phyloP scores from a whole-genome alignment of 352 stramenopile species.

The Pythium rishiriense region DNA sequence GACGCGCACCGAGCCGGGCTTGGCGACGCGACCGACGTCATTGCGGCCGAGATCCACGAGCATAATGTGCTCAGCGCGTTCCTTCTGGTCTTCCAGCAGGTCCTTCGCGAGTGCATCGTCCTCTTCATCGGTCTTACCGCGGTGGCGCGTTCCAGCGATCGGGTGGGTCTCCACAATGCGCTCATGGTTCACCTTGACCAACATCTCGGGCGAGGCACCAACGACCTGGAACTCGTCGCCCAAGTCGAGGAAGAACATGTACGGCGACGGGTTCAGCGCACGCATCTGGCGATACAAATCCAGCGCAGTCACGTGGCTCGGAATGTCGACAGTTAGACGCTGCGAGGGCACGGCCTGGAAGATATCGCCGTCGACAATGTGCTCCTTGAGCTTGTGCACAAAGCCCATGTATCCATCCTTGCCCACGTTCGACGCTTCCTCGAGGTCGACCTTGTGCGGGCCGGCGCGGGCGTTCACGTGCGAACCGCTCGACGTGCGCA shows the following conservation, averaged over 20 bases:
- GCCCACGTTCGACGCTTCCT: constrained; percentile 81
- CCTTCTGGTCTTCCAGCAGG: constrained; percentile 85
- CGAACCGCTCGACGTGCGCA: constrained; percentile 53
- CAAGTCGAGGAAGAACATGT: constrained; percentile 90
- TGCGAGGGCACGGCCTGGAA: constrained; percentile 90
- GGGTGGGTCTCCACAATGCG: constrained; percentile 87
- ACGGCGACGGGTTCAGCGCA: constrained; percentile 86
- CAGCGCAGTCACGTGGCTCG: constrained; percentile 62
- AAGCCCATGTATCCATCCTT: constrained; percentile 86
- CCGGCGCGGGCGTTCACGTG: constrained; percentile 45
- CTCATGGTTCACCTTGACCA: constrained; percentile 87
- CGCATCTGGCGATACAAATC: constrained; percentile 90
- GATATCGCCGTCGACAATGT: constrained; percentile 90
- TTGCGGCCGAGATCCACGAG: constrained; percentile 91
- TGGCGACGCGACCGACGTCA: constrained; percentile 85
- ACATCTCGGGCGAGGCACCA: constrained; percentile 86
- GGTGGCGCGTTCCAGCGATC: constrained; percentile 87
- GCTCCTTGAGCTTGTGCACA: constrained; percentile 83
- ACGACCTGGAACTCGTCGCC: constrained; percentile 87
- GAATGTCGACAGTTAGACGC: constrained; percentile 68
- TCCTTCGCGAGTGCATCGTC: constrained; percentile 80
- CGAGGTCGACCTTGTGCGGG: constrained; percentile 56
- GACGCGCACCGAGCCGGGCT: constrained; percentile 77
- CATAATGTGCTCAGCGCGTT: constrained; percentile 92
- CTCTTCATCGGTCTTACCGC: constrained; percentile 83